These are phyloP conservation scores for Pleurotus eryngii DNA, from an alignment of 768 basidiomycete species.

Conservation along the genomic window DNA sequence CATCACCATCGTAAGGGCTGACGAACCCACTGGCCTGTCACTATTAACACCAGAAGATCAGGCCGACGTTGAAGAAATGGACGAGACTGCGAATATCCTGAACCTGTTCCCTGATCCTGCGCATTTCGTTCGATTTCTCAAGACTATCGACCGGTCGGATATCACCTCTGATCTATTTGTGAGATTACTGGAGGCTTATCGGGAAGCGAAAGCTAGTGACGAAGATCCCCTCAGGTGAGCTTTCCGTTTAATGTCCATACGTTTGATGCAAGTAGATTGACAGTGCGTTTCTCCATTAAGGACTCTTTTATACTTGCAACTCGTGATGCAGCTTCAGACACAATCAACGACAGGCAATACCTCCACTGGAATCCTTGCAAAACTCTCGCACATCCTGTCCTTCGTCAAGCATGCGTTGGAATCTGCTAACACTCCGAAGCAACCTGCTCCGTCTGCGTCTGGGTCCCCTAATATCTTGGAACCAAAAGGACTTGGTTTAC, in stretches of 20 bases:
- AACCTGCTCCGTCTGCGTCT: constrained; percentile 17
- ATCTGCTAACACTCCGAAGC: constrained; percentile 21
- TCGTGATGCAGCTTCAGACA: constrained; percentile 79
- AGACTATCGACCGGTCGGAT: constrained; percentile 62
- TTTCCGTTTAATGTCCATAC: background rate
- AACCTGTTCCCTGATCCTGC: constrained; percentile 73
- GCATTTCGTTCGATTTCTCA: constrained; percentile 65
- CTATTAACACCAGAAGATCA: constrained; percentile 53
- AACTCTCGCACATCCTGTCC: constrained; percentile 71
- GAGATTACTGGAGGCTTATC: constrained; percentile 68
- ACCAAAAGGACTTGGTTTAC: constrained; percentile 8
- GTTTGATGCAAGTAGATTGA: background rate
- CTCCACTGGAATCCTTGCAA: constrained; percentile 52
- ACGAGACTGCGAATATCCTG: constrained; percentile 54
- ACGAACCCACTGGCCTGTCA: constrained; percentile 25
- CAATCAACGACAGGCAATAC: constrained; percentile 53
- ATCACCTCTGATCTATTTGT: constrained; percentile 75
- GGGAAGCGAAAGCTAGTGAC: constrained; percentile 35
- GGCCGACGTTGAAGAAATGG: constrained; percentile 38
- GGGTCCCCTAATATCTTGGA: constrained; percentile 21
- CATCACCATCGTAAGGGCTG: constrained; percentile 18
- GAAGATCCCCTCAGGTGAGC: constrained; percentile 53
- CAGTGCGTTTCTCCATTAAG: constrained; percentile 28
- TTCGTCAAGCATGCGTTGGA: constrained; percentile 82
- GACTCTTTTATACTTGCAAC: constrained; percentile 70